phyloP scores from a whole-genome alignment of 345 rosid species.

The Physaria fendleri region DNA sequence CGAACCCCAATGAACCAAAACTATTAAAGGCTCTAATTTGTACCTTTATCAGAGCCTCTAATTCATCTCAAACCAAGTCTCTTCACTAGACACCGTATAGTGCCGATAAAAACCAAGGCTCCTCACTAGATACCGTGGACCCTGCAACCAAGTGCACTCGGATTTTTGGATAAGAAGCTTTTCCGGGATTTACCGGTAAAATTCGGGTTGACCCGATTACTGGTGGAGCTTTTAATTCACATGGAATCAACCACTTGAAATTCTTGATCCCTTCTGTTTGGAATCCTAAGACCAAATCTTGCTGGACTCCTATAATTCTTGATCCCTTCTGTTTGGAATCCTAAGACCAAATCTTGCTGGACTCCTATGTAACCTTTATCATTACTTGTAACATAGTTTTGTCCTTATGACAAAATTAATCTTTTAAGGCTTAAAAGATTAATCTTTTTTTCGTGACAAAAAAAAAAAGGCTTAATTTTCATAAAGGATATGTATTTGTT shows the following conservation, averaged over 20 bases:
- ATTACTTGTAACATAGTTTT: background rate
- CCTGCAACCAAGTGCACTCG: constrained; percentile 39
- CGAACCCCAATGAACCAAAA: too few relatives aligned
- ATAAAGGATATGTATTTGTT: background rate
- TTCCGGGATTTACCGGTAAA: too few relatives aligned
- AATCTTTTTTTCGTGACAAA: too few relatives aligned
- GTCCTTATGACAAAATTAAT: background rate
- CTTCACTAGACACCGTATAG: background rate
- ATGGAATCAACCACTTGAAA: constrained; percentile 41
- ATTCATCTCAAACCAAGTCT: constrained; percentile 25
- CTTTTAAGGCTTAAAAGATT: background rate
- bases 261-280: constrained; percentile 74
- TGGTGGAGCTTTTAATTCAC: constrained; percentile 51
- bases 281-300: constrained; percentile 43
- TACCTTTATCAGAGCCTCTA: too few relatives aligned
- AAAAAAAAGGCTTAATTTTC: too few relatives aligned
- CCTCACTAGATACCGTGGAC: constrained; percentile 15
- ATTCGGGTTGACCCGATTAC: constrained; percentile 37
- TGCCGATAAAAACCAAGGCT: background rate
- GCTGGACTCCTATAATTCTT: too few relatives aligned
- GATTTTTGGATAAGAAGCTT: constrained; percentile 54
- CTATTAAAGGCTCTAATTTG: too few relatives aligned
- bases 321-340: too few relatives aligned
- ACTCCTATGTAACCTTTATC: constrained; percentile 28
- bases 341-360: too few relatives aligned